Base-by-base conservation (phyloP, 345 rosid genomes). In the Brassica carinata region DNA sequence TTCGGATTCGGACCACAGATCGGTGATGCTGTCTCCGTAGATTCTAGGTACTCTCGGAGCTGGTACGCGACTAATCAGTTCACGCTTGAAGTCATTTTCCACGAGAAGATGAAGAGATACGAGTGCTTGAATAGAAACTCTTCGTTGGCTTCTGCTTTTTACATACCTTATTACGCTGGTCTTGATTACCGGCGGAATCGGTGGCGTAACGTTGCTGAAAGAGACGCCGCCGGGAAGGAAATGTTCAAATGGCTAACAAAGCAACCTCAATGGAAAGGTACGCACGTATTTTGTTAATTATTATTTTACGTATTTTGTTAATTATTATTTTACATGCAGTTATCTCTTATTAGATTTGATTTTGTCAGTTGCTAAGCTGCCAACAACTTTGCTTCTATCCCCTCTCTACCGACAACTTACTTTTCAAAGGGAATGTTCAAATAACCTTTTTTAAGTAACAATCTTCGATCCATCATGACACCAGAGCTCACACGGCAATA, bases 31-130 rank as follows among this genome's bases (percentile, higher is more conserved):
- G 53, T 29, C 17, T 29, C 45, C 15, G 11, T 1, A 0, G 71
- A 36, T 64, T 23, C 26, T 23, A 23, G 26, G 26, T 23, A 23
- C 26, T 59, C 83, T 27, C 62, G 14, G 64, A 73, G 79, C 76
- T 77, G 78, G 81, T 53, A 69, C 43, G 53, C 78, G 5, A 91
- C 93, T 14, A 87, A 88, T 73, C 94, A 89, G 84, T 90, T 90
- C 78, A 14, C 72, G 26, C 74, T 90, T 9, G 94, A 85, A 81
- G 71, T 85, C 1, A 89, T 90, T 5, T 89, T 90, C n/a, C 87
- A 73, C 23, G 81, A 83, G 59, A 79, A 86, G 67, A 87, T 91
- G 86, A 85, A 85, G 82, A 83, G 80, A 3, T 89, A 91, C 72
- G 23, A 84, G 23, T 89, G 93, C 31, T 80, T 89, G 33, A 90